Conservation (phyloP, 2,329 filamentous ascomycete genomes). For the Alternaria novae-zelandiae region DNA sequence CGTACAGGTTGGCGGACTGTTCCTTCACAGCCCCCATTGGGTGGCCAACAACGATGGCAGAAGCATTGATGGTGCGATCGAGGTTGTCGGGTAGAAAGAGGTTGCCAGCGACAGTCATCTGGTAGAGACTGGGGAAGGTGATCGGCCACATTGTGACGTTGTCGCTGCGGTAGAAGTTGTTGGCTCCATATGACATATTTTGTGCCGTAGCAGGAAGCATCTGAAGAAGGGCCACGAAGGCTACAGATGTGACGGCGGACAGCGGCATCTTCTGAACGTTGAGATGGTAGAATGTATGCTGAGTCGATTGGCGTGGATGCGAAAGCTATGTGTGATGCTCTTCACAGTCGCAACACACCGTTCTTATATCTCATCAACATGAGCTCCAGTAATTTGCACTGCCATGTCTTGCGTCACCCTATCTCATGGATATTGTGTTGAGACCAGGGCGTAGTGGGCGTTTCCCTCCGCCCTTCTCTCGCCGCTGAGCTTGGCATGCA, state of each 20-base stretch:
- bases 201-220: constrained; percentile 10
- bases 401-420: not conserved
- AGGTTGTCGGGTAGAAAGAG: constrained; percentile 9
- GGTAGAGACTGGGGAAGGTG: constrained; percentile 13
- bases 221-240: not conserved
- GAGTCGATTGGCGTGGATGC: not conserved
- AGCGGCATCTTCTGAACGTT: not conserved
- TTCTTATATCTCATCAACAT: not conserved
- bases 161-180: constrained; percentile 23
- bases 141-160: constrained; percentile 16
- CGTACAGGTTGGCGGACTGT: constrained; percentile 41
- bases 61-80: constrained; percentile 4
- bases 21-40: constrained; percentile 42
- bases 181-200: constrained; percentile 18
- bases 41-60: constrained; percentile 37
- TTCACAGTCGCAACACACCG: not conserved
- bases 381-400: not conserved
- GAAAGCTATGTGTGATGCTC: not conserved
- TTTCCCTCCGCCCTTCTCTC: not conserved
- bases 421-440: not conserved
- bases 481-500: not conserved
- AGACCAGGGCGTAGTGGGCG: not conserved
- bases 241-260: not conserved
- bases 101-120: constrained; percentile 15
- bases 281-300: not conserved